Evolutionary conservation across 176 grass and related monocot species (phyloP).

Genomic region (Triticum timopheevii): DNA sequence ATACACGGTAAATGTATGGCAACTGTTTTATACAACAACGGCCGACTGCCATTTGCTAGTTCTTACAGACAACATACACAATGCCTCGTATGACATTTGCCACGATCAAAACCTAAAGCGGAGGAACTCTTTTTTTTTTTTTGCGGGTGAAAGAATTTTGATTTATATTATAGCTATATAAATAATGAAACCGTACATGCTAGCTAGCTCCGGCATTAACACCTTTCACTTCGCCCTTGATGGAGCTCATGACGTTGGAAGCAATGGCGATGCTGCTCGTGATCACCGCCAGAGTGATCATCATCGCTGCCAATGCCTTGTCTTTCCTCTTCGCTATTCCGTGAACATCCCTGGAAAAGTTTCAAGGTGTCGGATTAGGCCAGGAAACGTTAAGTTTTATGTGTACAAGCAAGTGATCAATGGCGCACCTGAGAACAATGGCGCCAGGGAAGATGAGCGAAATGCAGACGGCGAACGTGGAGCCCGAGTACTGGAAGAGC

Average conservation of each 20-base stretch:
- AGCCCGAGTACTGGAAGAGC: slow-evolving; percentile 77
- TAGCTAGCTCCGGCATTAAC: background rate
- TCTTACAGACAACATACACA: background rate
- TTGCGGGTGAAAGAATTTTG: background rate
- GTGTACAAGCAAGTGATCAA: background rate
- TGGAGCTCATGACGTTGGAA: slow-evolving; percentile 68
- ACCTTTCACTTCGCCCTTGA: slow-evolving; percentile 11
- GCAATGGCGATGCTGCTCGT: slow-evolving; percentile 83
- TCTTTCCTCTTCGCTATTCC: slow-evolving; percentile 69
- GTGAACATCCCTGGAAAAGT: slow-evolving; percentile 57
- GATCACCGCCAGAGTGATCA: slow-evolving; percentile 74
- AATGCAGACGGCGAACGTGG: slow-evolving; percentile 73
- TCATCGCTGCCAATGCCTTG: slow-evolving; percentile 58
- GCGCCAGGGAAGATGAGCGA: slow-evolving; percentile 83
- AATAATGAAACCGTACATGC: background rate
- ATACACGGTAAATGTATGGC: background rate
- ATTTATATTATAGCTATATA: background rate
- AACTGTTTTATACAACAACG: background rate
- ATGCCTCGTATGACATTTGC: background rate
- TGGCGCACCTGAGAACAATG: slow-evolving; percentile 68
- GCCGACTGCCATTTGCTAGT: background rate
- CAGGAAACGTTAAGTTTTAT: background rate
- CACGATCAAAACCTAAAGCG: background rate
- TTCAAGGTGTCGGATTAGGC: background rate
- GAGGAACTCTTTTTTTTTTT: background rate